A percentile compares a stretch with the other conserved stretches of the same genome.
Conservation (phyloP, 805 yeast species). For the Starmerella cellae region DNA sequence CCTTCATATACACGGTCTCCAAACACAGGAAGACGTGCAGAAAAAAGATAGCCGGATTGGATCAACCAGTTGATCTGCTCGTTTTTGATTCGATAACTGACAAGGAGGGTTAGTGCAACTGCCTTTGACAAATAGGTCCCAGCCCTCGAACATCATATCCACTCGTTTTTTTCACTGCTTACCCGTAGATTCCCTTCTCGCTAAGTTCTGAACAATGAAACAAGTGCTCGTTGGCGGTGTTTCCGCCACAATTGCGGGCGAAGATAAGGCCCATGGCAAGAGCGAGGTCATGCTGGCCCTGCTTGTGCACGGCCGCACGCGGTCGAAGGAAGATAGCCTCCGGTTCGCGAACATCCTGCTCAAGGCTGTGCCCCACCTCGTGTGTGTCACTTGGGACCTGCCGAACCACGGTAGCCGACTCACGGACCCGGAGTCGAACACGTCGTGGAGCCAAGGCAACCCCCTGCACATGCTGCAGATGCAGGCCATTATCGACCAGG, state of each 20-base stretch:
- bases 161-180: neutral
- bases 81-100: no score
- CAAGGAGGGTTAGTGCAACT: no score
- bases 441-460: constrained; percentile 38
- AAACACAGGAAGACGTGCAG: no score
- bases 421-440: constrained; percentile 29
- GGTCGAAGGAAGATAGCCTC: constrained; percentile 31
- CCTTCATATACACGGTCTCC: no score
- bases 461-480: constrained; percentile 39
- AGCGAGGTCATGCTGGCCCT: constrained; percentile 31
- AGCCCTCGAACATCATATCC: no score
- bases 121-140: no score
- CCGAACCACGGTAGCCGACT: constrained; percentile 45
- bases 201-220: constrained; percentile 3
- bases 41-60: no score
- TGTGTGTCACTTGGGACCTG: constrained; percentile 40
- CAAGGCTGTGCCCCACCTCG: constrained; percentile 17
- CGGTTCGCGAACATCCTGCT: constrained; percentile 27
- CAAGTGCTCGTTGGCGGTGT: constrained; percentile 34
- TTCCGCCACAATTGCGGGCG: constrained; percentile 34
- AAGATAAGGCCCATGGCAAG: constrained; percentile 19
- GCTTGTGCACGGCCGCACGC: constrained; percentile 37
- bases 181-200: no score
- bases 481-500: constrained; percentile 37
- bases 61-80: no score